Evolutionary conservation across 257 asterid genomes (phyloP).

Genomic region (Ophiorrhiza pumila): DNA sequence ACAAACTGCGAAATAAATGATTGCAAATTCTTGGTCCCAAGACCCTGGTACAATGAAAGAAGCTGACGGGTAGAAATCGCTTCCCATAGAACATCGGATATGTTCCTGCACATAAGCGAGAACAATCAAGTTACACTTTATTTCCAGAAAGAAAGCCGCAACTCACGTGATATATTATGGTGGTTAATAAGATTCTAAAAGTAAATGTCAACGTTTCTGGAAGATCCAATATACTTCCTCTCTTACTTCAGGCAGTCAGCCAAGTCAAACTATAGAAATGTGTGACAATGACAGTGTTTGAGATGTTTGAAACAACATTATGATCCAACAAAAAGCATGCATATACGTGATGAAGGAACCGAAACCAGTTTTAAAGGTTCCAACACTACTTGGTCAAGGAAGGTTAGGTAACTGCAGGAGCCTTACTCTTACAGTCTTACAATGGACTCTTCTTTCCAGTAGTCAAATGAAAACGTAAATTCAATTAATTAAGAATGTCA

Average conservation of each 20-base stretch:
- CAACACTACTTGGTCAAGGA: background rate
- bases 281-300: background rate
- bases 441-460: background rate
- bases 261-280: background rate
- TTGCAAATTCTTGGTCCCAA: slow-evolving; percentile 85
- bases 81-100: slow-evolving; percentile 83
- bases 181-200: background rate
- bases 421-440: background rate
- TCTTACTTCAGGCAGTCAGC: background rate
- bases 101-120: slow-evolving; percentile 50
- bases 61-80: slow-evolving; percentile 71
- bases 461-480: background rate
- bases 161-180: background rate
- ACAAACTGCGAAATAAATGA: slow-evolving; percentile 77
- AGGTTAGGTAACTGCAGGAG: background rate
- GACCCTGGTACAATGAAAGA: slow-evolving; percentile 77
- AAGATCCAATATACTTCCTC: background rate
- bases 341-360: background rate
- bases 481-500: background rate
- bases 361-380: background rate
- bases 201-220: background rate
- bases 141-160: background rate
- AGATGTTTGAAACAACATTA: background rate
- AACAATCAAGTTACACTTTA: slow-evolving; percentile 11
- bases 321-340: background rate